phyloP scores from a whole-genome alignment of 495 filamentous ascomycete species.

The Filosporella fistucella region DNA sequence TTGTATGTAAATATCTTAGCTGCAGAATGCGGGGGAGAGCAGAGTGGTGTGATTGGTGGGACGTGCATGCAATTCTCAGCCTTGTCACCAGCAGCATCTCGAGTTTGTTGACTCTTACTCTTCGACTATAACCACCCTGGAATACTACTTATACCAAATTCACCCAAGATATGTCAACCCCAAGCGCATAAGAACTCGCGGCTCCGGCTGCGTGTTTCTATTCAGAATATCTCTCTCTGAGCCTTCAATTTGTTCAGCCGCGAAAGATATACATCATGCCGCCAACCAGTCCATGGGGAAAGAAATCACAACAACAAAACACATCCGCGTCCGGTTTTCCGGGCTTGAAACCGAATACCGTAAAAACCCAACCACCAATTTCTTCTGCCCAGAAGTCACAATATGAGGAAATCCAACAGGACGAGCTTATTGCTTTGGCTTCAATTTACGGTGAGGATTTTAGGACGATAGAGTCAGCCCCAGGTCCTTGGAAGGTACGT shows the following conservation, averaged over 20 bases:
- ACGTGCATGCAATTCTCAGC: too few species aligned
- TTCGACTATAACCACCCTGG: neutral
- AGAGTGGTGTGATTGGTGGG: too few species aligned
- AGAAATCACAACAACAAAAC: slow-evolving; percentile 24
- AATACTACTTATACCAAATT: neutral
- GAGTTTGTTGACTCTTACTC: neutral
- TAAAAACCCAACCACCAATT: neutral
- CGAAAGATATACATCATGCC: slow-evolving; percentile 19
- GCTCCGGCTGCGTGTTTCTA: slow-evolving; percentile 21
- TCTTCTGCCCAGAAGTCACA: slow-evolving; percentile 46
- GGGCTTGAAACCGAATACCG: slow-evolving; percentile 30
- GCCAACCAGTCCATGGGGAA: slow-evolving; percentile 24
- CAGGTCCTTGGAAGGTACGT: slow-evolving; percentile 80
- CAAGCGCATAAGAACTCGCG: slow-evolving; percentile 13
- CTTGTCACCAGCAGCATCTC: too few species aligned
- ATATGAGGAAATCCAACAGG: slow-evolving; percentile 78
- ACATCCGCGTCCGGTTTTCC: slow-evolving; percentile 19
- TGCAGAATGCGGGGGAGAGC: too few species aligned
- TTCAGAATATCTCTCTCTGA: slow-evolving; percentile 7
- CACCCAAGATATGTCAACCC: slow-evolving; percentile 14
- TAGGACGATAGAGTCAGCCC: slow-evolving; percentile 59
- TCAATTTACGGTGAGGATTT: slow-evolving; percentile 95
- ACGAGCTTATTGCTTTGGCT: slow-evolving; percentile 81
- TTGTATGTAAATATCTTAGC: too few species aligned
- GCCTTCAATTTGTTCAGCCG: slow-evolving; percentile 1